Evolutionary conservation across 176 grass and related monocot species (phyloP), one percentile per base, ranked within the genome.

Genomic region (Elymus sibiricus): DNA sequence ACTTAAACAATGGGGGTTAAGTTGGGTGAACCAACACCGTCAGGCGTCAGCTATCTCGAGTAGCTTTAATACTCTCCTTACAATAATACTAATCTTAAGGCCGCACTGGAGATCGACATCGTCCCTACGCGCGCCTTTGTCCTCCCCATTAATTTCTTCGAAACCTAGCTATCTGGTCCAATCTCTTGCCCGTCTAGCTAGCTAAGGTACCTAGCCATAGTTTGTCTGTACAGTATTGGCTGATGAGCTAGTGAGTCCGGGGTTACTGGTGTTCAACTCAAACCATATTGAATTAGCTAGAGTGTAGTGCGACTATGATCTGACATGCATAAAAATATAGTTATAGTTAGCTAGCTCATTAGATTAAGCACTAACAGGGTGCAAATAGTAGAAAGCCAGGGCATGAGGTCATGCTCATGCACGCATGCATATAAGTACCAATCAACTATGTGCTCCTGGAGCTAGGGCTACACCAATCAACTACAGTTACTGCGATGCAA

Each of bases 1-100:
- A 84, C 46, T 84, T 87, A 87, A 91, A 84, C 74, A 87, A 91
- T 47, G 10, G 46, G 67, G 59, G 59, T 62, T 87, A 81, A 78
- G 84, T 82, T 78, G 84, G 69, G 55, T 42, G 69, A 87, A 70
- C 81, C 81, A 39, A 80, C 89, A 84, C 35, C 81, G 8, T n/a
- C 70, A 42, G 64, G 26, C 44, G 42, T 47, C n/a, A 16, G 8
- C 49, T 77, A 53, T 16, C 49, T 53, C 5, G 14, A 47, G 46
- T 15, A 15, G 49, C 49, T 19, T 53, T 53, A 53, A 19, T 53
- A 53, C 49, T 19, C 49, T 7, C 49, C 49, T 53, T 53, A 53
- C 16, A 53, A 53, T 19, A 53, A 53, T 53, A 51, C 15, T 7
- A 14, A 19, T 53, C 5, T 15, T 53, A 53, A 53, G 6, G 55